Percentiles rank a stretch among this genome's conserved stretches.
Evolutionary conservation across 495 filamentous ascomycete genomes (phyloP).

Genomic region (Parmelia sp.): DNA sequence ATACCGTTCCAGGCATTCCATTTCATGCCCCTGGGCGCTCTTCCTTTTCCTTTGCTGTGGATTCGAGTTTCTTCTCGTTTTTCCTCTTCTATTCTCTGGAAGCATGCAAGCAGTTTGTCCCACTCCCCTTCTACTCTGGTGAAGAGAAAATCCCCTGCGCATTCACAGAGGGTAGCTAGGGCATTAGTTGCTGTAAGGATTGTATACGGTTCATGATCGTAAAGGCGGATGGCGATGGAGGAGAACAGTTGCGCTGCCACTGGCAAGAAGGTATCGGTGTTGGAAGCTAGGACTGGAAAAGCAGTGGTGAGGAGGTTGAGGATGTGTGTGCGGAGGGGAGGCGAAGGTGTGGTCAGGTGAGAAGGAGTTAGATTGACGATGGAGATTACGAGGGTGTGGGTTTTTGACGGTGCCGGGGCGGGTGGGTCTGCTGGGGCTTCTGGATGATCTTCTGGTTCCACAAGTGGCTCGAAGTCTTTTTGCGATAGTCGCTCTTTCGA

Average conservation of each 20-base stretch:
- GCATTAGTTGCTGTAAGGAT: conserved; percentile 23
- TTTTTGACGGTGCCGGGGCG: conserved; percentile 47
- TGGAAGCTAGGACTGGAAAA: conserved; percentile 57
- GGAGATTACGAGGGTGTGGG: conserved; percentile 55
- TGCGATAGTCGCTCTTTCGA: not conserved
- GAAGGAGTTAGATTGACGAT: conserved; percentile 69
- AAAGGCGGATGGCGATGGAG: conserved; percentile 60
- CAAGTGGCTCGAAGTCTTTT: not conserved
- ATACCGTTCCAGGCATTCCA: conserved; percentile 54
- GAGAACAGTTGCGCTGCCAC: conserved; percentile 88
- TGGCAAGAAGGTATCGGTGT: conserved; percentile 79
- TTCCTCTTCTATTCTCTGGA: conserved; percentile 30
- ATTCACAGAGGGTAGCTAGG: conserved; percentile 35
- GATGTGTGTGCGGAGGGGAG: conserved; percentile 67
- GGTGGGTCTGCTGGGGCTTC: conserved; percentile 33
- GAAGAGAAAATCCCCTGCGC: conserved; percentile 75
- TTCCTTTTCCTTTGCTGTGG: conserved; percentile 32
- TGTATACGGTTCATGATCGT: conserved; percentile 32
- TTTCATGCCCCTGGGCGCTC: conserved; percentile 30
- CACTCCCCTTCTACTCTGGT: conserved; percentile 66
- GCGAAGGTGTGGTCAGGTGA: conserved; percentile 77
- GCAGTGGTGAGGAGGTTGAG: conserved; percentile 66
- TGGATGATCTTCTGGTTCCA: not conserved
- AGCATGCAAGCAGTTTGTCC: conserved; percentile 46
- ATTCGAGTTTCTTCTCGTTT: conserved; percentile 26